phyloP scores from a whole-genome alignment of 805 yeast species.

The Candida schatavii region DNA sequence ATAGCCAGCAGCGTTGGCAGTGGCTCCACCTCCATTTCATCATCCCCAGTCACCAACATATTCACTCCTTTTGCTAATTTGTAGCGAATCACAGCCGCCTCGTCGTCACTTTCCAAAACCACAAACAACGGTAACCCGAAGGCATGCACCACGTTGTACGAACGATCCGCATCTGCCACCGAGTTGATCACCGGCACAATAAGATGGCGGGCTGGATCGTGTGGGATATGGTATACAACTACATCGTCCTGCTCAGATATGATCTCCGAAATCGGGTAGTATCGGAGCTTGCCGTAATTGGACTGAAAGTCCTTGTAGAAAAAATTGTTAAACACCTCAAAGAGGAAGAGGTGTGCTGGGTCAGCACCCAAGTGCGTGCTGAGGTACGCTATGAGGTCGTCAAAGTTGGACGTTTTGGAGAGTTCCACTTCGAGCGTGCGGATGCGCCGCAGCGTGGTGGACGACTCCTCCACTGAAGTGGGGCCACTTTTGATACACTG shows the following conservation, averaged over 20 bases:
- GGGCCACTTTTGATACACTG: too few species aligned
- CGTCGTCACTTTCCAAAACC: slow-evolving; percentile 50
- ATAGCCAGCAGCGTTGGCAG: background rate
- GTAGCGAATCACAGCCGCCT: slow-evolving; percentile 50
- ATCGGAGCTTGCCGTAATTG: slow-evolving; percentile 50
- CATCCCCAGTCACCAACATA: slow-evolving; percentile 19
- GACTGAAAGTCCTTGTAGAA: slow-evolving; percentile 68
- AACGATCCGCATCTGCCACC: slow-evolving; percentile 34
- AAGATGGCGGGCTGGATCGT: slow-evolving; percentile 37
- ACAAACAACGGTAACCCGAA: slow-evolving; percentile 82
- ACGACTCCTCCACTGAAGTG: too few species aligned
- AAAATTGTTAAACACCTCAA: slow-evolving; percentile 56
- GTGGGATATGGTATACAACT: slow-evolving; percentile 56
- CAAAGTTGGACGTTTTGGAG: slow-evolving; percentile 58
- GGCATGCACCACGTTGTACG: slow-evolving; percentile 39
- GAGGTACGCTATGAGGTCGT: slow-evolving; percentile 61
- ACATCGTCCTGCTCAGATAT: slow-evolving; percentile 62
- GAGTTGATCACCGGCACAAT: slow-evolving; percentile 60
- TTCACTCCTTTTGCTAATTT: slow-evolving; percentile 47
- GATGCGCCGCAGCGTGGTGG: slow-evolving; percentile 18
- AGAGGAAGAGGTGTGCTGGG: slow-evolving; percentile 25
- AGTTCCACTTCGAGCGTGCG: slow-evolving; percentile 67
- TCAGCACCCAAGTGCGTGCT: slow-evolving; percentile 42
- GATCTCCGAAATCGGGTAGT: slow-evolving; percentile 64
- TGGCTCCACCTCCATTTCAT: slow-evolving; percentile 10